Evolutionary conservation across 1,284 basidiomycete genomes (phyloP).

Genomic region (Sporisorium graminicola): DNA sequence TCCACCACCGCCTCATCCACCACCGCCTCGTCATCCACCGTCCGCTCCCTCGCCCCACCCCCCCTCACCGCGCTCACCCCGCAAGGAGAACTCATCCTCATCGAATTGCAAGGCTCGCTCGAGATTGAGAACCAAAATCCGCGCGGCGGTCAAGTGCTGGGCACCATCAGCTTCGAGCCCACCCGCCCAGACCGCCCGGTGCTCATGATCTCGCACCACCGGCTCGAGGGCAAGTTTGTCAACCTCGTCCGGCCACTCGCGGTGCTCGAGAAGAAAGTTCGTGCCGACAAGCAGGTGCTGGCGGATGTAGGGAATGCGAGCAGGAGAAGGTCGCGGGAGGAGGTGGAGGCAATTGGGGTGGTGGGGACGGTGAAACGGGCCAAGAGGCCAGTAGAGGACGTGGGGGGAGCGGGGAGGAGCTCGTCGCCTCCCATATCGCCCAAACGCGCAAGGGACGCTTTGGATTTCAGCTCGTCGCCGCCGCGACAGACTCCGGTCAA

Average conservation of each 20-base stretch:
- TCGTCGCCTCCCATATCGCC: slow-evolving; percentile 8
- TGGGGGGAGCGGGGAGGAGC: background rate
- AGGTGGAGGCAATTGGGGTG: background rate
- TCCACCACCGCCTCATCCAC: background rate
- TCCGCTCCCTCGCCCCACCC: slow-evolving; percentile 13
- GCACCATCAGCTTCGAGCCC: slow-evolving; percentile 57
- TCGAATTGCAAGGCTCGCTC: slow-evolving; percentile 66
- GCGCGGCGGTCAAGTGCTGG: slow-evolving; percentile 51
- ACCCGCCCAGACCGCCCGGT: slow-evolving; percentile 77
- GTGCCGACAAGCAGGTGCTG: slow-evolving; percentile 9
- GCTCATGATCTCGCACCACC: slow-evolving; percentile 84
- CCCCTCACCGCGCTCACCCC: slow-evolving; percentile 50
- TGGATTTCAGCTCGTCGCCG: slow-evolving; percentile 55
- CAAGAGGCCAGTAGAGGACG: background rate
- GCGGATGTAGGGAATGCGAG: slow-evolving; percentile 8
- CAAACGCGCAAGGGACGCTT: slow-evolving; percentile 13
- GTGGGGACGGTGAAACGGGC: slow-evolving; percentile 11
- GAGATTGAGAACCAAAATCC: slow-evolving; percentile 59
- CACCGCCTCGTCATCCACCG: background rate
- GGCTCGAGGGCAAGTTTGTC: slow-evolving; percentile 87
- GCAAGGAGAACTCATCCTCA: slow-evolving; percentile 61
- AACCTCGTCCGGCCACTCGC: slow-evolving; percentile 72
- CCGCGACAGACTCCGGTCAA: slow-evolving; percentile 14
- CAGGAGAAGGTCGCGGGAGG: too few species aligned
- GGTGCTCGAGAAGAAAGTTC: slow-evolving; percentile 57